Conservation (phyloP, 768 basidiomycete species). For the Russula brevipes region DNA sequence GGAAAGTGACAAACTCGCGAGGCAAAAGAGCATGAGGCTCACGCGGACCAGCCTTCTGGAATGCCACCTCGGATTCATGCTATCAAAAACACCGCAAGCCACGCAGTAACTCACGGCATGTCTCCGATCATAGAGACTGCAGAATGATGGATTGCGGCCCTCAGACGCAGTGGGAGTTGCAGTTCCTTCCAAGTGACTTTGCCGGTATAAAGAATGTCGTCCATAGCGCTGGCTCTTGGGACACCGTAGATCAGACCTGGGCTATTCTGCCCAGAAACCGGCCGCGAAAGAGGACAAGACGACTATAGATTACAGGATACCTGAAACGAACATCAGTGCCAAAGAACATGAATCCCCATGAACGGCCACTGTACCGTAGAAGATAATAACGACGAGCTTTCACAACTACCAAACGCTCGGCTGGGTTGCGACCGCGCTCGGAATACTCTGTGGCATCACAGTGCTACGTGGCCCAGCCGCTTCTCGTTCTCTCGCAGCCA, state of each 20-base stretch:
- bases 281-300: neutral
- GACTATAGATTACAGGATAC: neutral
- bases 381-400: neutral
- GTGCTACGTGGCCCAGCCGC: slow-evolving; percentile 38
- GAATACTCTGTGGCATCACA: slow-evolving; percentile 49
- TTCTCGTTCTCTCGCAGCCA: slow-evolving; percentile 33
- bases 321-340: neutral
- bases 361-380: neutral
- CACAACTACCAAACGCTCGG: slow-evolving; percentile 34
- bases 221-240: neutral
- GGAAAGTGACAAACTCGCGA: no score
- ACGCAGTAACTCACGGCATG: neutral
- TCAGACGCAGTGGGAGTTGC: no score
- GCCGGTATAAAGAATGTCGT: neutral
- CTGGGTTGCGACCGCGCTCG: slow-evolving; percentile 35
- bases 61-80: neutral
- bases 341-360: neutral
- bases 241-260: neutral
- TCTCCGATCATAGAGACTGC: no score
- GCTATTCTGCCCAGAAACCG: neutral
- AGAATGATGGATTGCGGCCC: no score
- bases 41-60: no score
- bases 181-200: neutral
- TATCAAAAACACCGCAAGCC: neutral
- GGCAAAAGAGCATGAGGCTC: no score